phyloP scores from a whole-genome alignment of 2,329 filamentous ascomycete species.

The Corniculantispora saksenae region DNA sequence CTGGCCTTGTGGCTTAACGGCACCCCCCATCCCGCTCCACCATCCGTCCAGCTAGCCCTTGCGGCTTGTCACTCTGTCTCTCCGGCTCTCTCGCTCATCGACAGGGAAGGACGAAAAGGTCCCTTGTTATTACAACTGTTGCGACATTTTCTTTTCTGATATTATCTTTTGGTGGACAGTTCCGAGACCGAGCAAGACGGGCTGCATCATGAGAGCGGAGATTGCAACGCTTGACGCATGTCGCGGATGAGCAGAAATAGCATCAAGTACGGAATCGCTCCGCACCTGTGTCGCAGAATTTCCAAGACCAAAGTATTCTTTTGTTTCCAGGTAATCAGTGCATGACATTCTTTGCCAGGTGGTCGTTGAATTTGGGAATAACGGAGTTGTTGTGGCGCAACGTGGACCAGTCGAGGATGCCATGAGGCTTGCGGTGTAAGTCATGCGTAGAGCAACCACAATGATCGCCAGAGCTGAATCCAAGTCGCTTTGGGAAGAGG shows the following conservation, averaged over 20 bases:
- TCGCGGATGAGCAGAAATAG: neutral
- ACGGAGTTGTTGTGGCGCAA: constrained; percentile 2
- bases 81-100: neutral
- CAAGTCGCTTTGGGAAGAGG: neutral
- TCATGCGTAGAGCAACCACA: constrained; percentile 7
- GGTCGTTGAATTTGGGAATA: neutral
- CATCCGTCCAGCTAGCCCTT: constrained; percentile 2
- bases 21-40: constrained; percentile 10
- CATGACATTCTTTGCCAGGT: neutral
- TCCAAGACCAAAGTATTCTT: neutral
- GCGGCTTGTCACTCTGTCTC: constrained; percentile 5
- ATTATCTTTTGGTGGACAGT: neutral
- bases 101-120: neutral
- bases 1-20: constrained; percentile 10
- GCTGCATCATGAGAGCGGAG: neutral
- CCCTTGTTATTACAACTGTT: neutral
- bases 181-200: neutral
- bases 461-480: constrained; percentile 13
- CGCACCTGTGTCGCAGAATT: neutral
- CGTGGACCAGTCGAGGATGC: neutral
- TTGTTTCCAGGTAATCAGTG: neutral
- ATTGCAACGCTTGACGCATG: neutral
- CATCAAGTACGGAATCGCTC: neutral
- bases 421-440: constrained; percentile 14
- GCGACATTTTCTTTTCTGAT: constrained; percentile 7